These are phyloP conservation scores for Chaetomiaceae sp. DNA, from an alignment of 2,329 filamentous ascomycete genomes.

Conservation along the genomic window DNA sequence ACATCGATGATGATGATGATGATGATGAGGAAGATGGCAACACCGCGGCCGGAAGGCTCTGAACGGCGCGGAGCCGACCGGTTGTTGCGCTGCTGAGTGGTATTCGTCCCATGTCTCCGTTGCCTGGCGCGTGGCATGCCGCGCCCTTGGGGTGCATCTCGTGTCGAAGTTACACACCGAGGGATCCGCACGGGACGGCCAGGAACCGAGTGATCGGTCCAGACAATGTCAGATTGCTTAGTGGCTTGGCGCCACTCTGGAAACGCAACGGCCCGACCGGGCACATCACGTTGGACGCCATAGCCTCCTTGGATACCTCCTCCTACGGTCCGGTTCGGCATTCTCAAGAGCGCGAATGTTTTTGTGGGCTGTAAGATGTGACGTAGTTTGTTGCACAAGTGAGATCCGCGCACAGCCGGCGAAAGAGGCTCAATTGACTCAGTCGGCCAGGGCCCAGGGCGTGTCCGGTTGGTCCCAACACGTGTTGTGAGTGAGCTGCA, in stretches of 20 bases:
- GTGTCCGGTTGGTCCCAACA: constrained; percentile 7
- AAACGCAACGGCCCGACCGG: background rate
- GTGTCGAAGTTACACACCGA: background rate
- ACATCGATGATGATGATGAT: background rate
- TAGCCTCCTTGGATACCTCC: constrained; percentile 6
- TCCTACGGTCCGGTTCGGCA: background rate
- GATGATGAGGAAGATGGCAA: too few relatives aligned
- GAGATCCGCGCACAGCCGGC: background rate
- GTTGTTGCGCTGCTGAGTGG: background rate
- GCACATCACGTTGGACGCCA: constrained; percentile 11
- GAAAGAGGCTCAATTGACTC: constrained; percentile 1
- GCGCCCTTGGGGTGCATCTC: background rate
- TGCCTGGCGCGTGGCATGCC: constrained; percentile 9
- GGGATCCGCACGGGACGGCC: background rate
- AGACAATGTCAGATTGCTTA: background rate
- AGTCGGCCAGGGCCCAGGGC: background rate
- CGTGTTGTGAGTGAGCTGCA: background rate
- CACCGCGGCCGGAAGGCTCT: too few relatives aligned
- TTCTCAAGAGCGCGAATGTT: background rate
- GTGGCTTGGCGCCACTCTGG: constrained; percentile 2
- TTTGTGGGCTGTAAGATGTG: constrained; percentile 12
- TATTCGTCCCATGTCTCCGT: constrained; percentile 5
- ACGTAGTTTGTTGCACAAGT: constrained; percentile 4
- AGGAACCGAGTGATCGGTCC: constrained; percentile 8
- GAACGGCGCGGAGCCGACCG: background rate